Conservation (phyloP, 768 basidiomycete genomes). For the Psilocybe cyanescens region DNA sequence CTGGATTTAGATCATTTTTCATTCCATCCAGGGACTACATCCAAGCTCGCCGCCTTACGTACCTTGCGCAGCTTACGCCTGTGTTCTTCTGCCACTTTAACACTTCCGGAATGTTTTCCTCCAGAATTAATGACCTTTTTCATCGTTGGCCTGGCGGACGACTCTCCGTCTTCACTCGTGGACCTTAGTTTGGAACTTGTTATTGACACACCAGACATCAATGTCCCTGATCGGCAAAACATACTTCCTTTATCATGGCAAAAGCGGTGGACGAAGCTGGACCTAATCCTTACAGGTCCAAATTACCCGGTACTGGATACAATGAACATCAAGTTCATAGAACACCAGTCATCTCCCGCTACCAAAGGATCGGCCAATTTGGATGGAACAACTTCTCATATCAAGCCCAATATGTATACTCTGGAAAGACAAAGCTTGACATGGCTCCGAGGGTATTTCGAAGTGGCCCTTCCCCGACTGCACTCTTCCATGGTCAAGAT, state of each 20-base stretch:
- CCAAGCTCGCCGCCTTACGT: neutral
- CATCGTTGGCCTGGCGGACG: neutral
- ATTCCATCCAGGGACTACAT: neutral
- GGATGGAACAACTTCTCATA: neutral
- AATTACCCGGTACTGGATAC: neutral
- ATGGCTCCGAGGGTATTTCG: neutral
- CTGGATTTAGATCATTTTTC: neutral
- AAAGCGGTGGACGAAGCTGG: neutral
- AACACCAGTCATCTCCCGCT: neutral
- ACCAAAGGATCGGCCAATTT: neutral
- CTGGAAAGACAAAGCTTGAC: neutral
- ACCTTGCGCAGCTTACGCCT: neutral
- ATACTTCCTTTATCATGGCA: neutral
- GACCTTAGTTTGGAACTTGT: neutral
- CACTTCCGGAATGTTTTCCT: neutral
- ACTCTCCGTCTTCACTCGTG: neutral
- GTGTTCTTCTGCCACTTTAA: neutral
- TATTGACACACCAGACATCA: neutral
- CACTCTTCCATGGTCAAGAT: neutral
- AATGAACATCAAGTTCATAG: neutral
- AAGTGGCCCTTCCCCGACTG: neutral
- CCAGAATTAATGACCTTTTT: neutral
- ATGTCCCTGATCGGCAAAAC: neutral
- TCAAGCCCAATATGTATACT: neutral
- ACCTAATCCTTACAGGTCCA: neutral